Percentiles rank a stretch among this genome's conserved stretches.
Conservation (phyloP, 257 asterid species). For the Solanum corneliomulleri region DNA sequence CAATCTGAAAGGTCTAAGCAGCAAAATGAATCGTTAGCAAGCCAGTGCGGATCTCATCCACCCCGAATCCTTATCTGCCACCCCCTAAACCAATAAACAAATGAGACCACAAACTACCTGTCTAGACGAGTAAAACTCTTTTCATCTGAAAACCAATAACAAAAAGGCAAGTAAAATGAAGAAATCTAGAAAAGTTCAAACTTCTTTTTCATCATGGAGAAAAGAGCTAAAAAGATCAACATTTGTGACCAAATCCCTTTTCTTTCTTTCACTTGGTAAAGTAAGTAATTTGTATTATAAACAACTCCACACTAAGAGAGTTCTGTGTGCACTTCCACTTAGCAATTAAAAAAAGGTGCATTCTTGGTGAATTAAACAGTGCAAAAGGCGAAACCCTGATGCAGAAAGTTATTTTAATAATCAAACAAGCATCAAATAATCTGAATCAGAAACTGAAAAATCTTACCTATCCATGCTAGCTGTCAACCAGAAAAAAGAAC, state of each 20-base stretch:
- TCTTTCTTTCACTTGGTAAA: background rate
- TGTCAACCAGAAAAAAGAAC: constrained; percentile 2
- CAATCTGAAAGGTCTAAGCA: constrained; percentile 5
- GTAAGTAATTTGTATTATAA: background rate
- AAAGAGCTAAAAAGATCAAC: background rate
- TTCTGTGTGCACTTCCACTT: background rate
- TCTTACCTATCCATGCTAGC: constrained; percentile 5
- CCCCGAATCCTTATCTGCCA: constrained; percentile 12
- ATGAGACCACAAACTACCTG: constrained; percentile 1
- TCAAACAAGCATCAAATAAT: background rate
- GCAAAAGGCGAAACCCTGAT: background rate
- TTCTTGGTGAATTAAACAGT: background rate
- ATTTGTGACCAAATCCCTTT: background rate
- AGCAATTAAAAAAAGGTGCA: background rate
- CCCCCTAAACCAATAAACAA: constrained; percentile 9
- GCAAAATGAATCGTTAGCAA: background rate
- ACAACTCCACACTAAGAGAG: background rate
- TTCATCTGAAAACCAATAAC: constrained; percentile 20
- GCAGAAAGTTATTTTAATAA: background rate
- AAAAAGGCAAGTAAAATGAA: background rate
- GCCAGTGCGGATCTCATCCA: constrained; percentile 7
- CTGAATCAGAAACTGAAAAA: background rate
- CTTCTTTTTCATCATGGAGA: background rate
- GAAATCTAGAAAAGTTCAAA: background rate
- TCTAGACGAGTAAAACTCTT: constrained; percentile 2